These are phyloP conservation scores for Phytopythium boreale DNA, from an alignment of 352 stramenopile genomes.

Conservation along the genomic window DNA sequence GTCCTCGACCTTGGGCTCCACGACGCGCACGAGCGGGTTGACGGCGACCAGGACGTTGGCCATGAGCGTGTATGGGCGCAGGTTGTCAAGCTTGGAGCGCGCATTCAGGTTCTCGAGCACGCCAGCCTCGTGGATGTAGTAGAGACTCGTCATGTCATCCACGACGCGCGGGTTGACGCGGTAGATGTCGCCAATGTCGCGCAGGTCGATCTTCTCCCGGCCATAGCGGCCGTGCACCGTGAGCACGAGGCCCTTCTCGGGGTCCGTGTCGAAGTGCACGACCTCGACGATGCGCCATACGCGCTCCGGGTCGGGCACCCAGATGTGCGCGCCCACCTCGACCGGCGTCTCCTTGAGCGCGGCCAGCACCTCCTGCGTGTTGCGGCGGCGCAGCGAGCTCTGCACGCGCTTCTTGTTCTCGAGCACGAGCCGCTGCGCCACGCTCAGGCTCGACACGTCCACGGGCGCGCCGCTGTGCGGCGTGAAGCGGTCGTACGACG, in stretches of 20 bases:
- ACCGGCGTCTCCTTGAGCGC: constrained; percentile 66
- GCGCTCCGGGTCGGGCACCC: constrained; percentile 77
- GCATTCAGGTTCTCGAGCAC: constrained; percentile 81
- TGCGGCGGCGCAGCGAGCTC: constrained; percentile 61
- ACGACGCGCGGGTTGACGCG: constrained; percentile 84
- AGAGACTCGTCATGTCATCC: constrained; percentile 86
- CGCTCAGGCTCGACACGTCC: constrained; percentile 59
- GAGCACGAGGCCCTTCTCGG: constrained; percentile 64
- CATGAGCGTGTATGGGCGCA: constrained; percentile 87
- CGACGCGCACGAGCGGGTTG: constrained; percentile 77
- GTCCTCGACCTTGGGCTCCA: constrained; percentile 82
- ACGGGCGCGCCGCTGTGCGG: constrained; percentile 48
- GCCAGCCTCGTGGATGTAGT: constrained; percentile 88
- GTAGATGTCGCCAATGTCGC: constrained; percentile 84
- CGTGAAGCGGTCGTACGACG: constrained; percentile 81
- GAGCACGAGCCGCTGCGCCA: constrained; percentile 79
- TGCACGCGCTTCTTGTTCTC: constrained; percentile 80
- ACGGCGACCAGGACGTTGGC: constrained; percentile 87
- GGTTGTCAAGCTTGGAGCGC: constrained; percentile 67
- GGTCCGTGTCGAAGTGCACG: constrained; percentile 47
- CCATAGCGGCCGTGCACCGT: constrained; percentile 71
- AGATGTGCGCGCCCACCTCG: constrained; percentile 80
- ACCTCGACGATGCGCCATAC: constrained; percentile 87
- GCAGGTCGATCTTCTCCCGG: constrained; percentile 70
- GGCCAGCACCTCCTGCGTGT: constrained; percentile 63